Base-by-base conservation (phyloP, 2,329 filamentous ascomycete genomes). In the Ophiostoma himal-ulmi region DNA sequence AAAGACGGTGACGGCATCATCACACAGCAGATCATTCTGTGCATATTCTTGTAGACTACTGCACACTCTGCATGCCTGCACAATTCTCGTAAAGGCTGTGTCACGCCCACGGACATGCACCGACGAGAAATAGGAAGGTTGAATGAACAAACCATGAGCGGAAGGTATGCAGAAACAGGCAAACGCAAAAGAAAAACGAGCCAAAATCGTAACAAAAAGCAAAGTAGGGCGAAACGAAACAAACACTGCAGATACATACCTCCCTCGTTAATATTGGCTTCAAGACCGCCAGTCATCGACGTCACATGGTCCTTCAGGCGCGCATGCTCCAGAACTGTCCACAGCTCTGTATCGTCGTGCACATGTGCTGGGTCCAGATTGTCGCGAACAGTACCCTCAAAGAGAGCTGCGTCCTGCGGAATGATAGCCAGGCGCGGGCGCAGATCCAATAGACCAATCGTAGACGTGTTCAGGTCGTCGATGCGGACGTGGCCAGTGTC, bases 271-370 rank as follows among this genome's bases (percentile, higher is more conserved):
- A 99, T 89, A 78, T 87, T 90, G 68, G 94, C 93, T 80, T 98
- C 95, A 22, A 99, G 86, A 75, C 93, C 92, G 73, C 94, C 94
- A 64, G 90, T 87, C 93, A 99, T 96, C 74, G 84, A 87, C 2
- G 89, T 82, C 73, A 99, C 87, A 80, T 98, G 92, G 73, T 97
- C 93, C 80, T 95, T 96, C 71, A 99, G 84, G 76, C 94, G 90
- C 72, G 95, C 95, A 81, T 98, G 94, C 79, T 97, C 94, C 92
- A 76, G 37, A 72, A 96, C 94, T 78, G 91, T 96, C 95, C 95
- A 99, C 44, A 99, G 84, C 78, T 98, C 95, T 5, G 94, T 97
- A 80, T 99, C 96, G 80, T 97, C 94, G 77, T 97, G 94, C 70
- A 96, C 92, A 78, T 97, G 92, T 37, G 91, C 92, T 34, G 96